Evolutionary conservation across 2,329 filamentous ascomycete genomes (phyloP).

Genomic region (Verticillium dahliae): DNA sequence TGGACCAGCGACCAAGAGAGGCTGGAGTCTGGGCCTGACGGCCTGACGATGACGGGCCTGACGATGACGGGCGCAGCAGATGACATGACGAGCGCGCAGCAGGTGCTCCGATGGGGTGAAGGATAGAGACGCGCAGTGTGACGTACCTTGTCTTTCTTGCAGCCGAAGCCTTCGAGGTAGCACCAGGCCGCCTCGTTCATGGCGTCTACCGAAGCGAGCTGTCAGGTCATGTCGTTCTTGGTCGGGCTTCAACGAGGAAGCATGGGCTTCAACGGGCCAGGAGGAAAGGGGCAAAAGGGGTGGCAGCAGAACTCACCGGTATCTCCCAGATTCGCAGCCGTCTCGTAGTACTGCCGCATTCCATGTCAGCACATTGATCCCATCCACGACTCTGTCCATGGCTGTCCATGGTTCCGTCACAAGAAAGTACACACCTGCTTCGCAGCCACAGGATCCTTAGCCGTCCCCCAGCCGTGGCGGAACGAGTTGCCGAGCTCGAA

Average conservation of each 20-base stretch:
- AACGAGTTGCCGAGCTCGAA: slow-evolving; percentile 93
- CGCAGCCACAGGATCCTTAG: slow-evolving; percentile 79
- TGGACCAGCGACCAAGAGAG: neutral
- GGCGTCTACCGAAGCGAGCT: slow-evolving; percentile 54
- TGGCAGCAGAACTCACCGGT: slow-evolving; percentile 47
- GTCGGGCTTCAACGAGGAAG: slow-evolving; percentile 4
- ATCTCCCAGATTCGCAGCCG: slow-evolving; percentile 91
- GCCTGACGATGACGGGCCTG: no score
- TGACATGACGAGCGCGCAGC: neutral
- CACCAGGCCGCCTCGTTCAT: slow-evolving; percentile 98
- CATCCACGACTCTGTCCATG: slow-evolving; percentile 1
- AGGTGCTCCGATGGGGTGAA: neutral
- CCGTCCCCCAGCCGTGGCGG: slow-evolving; percentile 88
- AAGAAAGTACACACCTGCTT: slow-evolving; percentile 44
- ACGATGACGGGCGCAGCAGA: neutral
- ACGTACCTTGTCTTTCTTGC: slow-evolving; percentile 96
- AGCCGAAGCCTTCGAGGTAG: slow-evolving; percentile 93
- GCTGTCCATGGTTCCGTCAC: neutral
- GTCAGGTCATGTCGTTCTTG: slow-evolving; percentile 5
- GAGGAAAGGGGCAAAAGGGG: neutral
- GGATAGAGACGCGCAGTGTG: neutral
- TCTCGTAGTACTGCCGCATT: slow-evolving; percentile 78
- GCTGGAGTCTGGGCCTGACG: neutral
- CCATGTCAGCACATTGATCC: slow-evolving; percentile 22
- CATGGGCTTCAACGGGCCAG: neutral